Percentiles rank a stretch among this genome's conserved stretches.
These are phyloP conservation scores for Lasiodiplodia sp. DNA, from an alignment of 2,329 filamentous ascomycete genomes.

Conservation along the genomic window DNA sequence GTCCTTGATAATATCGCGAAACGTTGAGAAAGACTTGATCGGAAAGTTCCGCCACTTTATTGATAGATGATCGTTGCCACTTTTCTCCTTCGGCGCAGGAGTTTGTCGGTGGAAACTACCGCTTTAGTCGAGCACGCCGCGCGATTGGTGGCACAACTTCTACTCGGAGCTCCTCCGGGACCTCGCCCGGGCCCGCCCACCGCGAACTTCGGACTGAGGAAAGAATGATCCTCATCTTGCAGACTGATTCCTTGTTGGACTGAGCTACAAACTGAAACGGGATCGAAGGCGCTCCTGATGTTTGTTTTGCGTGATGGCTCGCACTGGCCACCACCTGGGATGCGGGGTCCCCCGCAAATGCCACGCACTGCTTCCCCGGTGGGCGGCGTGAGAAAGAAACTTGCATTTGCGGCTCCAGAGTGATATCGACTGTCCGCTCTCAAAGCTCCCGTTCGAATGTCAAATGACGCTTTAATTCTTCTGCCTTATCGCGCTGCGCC, in stretches of 20 bases:
- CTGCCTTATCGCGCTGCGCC: neutral
- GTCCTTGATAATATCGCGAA: neutral
- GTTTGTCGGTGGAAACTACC: neutral
- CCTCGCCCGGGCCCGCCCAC: slow-evolving; percentile 7
- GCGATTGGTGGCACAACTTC: neutral
- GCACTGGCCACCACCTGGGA: neutral
- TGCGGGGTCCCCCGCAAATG: neutral
- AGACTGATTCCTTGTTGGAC: too few relatives aligned
- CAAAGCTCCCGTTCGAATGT: too few relatives aligned
- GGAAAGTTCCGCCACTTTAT: too few relatives aligned
- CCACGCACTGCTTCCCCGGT: neutral
- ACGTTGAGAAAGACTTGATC: neutral
- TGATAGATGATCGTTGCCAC: neutral
- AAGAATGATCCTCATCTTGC: neutral
- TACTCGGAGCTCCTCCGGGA: neutral
- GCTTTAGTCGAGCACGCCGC: neutral
- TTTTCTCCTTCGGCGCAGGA: neutral
- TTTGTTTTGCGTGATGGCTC: neutral
- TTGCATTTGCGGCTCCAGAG: neutral
- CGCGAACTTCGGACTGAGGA: neutral
- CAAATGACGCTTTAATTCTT: neutral
- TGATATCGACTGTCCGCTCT: neutral
- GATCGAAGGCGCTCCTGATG: too few relatives aligned
- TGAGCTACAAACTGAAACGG: too few relatives aligned
- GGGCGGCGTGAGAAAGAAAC: neutral